Base-by-base conservation (phyloP, 345 rosid genomes). In the Carallia brachiata region DNA sequence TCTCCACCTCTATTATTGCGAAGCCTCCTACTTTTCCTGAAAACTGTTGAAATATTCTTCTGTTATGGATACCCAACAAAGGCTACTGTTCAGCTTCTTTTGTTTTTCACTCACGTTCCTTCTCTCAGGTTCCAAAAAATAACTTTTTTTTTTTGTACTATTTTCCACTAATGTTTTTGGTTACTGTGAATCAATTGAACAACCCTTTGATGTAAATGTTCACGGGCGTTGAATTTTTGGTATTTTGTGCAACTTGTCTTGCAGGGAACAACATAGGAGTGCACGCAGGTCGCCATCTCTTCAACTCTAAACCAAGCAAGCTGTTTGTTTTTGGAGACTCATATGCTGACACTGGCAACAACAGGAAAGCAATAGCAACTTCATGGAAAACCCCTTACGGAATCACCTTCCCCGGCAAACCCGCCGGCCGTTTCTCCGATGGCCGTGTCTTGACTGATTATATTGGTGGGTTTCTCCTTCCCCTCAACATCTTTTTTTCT, bases 271-370 rank as follows among this genome's bases (percentile, higher is more conserved):
- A 56, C 31, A 56, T 27, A 8, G 31, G 34, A 56, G 60, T 56
- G 15, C 60, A 56, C 17, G 60, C 60, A 27, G 2, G 23, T 6
- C 36, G 39, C 9, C 64, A 55, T 28, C 48, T 62, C 8, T 62
- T 70, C 50, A 69, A 59, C 12, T 75, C 68, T 47, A 71, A 55
- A 32, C 87, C 85, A 4, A 70, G 73, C 37, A 86, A 79, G 81
- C 82, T 89, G 28, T 87, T 89, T 66, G 94, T 85, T 19, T 89
- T 89, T 48, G 94, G 94, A n/a, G 91, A 87, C 61, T 89, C 94
- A 1, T 89, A 87, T 6, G 89, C 76, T 9, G 94, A 89, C 70
- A 86, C 93, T 7, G 93, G 93, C 13, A 89, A 89, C 82, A 61
- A 57, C 74, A 32, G 69, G 1, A 81, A 63, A 54, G 28, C 77